phyloP scores from a whole-genome alignment of 331 rosid genomes.

The Rosa hybrid region DNA sequence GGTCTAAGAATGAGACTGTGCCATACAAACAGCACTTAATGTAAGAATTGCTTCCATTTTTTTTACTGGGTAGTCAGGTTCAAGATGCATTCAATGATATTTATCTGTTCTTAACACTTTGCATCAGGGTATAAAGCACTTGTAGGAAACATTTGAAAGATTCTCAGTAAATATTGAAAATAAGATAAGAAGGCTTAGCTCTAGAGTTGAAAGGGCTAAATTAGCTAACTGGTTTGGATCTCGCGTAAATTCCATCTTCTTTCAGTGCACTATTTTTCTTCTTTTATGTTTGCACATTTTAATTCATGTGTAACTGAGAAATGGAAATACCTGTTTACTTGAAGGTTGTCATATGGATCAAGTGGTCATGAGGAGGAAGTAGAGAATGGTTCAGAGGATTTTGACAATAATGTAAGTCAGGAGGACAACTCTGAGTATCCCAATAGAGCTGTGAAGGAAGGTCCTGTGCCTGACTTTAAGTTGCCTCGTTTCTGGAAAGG shows the following conservation, averaged over 20 bases:
- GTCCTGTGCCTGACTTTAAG: constrained; percentile 23
- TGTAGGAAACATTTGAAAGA: not conserved
- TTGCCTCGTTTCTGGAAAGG: constrained; percentile 26
- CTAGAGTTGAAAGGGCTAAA: not conserved
- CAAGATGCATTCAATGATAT: not conserved
- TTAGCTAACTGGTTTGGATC: not conserved
- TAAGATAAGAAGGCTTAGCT: not conserved
- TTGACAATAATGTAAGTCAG: constrained; percentile 4
- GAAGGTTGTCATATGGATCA: constrained; percentile 31
- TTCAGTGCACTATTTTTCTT: not conserved
- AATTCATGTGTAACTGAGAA: not conserved
- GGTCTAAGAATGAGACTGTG: constrained; percentile 25
- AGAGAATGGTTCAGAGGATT: constrained; percentile 2
- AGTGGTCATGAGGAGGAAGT: constrained; percentile 14
- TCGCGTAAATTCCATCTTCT: not conserved
- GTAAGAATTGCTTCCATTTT: constrained; percentile 24
- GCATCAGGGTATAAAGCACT: not conserved
- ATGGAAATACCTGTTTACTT: constrained; percentile 4
- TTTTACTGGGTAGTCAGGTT: not conserved
- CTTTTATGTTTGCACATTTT: not conserved
- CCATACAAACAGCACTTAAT: constrained; percentile 21
- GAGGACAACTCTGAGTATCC: constrained; percentile 5
- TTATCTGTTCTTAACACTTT: not conserved
- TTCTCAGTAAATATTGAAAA: not conserved
- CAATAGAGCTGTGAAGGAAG: constrained; percentile 25